Conservation (phyloP, 2,329 filamentous ascomycete genomes). For the Xylariaceae sp. region DNA sequence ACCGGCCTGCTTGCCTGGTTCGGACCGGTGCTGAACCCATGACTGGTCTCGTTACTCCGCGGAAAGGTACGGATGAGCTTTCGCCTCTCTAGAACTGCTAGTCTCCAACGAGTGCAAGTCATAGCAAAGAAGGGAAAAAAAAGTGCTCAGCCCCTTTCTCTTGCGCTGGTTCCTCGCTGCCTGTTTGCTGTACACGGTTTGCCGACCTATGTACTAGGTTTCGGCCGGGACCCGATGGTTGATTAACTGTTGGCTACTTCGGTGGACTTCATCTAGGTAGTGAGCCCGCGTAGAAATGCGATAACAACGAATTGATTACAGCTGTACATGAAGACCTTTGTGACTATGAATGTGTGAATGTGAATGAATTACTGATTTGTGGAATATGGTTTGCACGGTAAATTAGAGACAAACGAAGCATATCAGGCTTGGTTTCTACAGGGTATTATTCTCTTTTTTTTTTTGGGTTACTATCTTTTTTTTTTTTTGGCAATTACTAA, state of each 20-base stretch:
- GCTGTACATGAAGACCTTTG: neutral
- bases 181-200: neutral
- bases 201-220: neutral
- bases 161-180: neutral
- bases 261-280: conserved; percentile 6
- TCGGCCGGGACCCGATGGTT: neutral
- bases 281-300: conserved; percentile 15
- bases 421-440: conserved; percentile 6
- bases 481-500: neutral
- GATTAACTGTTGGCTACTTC: conserved; percentile 17
- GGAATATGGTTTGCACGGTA: neutral
- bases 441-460: conserved; percentile 13
- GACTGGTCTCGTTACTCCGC: neutral
- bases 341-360: neutral
- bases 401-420: neutral
- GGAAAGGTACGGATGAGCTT: no score
- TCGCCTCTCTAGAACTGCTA: no score
- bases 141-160: neutral
- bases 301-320: conserved; percentile 18
- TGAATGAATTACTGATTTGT: neutral
- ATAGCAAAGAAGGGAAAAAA: no score
- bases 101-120: no score
- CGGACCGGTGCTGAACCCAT: neutral
- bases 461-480: neutral
- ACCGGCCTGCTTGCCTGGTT: conserved; percentile 8